Conservation (phyloP, 179 eudicot genomes). For the Dionaea muscipula region DNA sequence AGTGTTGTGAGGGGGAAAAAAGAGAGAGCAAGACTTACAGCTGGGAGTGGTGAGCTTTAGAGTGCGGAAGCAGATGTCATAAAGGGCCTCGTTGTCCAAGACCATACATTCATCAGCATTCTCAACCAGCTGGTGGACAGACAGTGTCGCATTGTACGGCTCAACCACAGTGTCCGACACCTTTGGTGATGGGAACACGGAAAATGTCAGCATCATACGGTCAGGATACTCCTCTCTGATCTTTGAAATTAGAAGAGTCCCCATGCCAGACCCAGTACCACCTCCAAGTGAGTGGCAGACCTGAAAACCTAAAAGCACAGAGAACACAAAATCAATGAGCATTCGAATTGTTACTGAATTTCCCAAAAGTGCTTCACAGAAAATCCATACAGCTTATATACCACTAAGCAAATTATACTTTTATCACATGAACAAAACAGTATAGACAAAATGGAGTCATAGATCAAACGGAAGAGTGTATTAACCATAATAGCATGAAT, state of each 20-base stretch:
- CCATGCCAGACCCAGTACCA: slow-evolving; percentile 40
- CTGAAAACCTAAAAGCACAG: slow-evolving; percentile 27
- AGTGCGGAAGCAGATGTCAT: slow-evolving; percentile 32
- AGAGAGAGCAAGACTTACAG: slow-evolving; percentile 12
- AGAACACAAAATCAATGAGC: not conserved
- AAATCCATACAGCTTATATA: too few relatives aligned
- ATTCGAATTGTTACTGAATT: not conserved
- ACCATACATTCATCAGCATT: slow-evolving; percentile 40
- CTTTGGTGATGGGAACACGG: slow-evolving; percentile 35
- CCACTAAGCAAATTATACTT: too few relatives aligned
- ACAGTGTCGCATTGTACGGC: slow-evolving; percentile 33
- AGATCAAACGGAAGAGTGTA: too few relatives aligned
- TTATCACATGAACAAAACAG: too few relatives aligned
- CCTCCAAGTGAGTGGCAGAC: slow-evolving; percentile 35
- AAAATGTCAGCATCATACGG: slow-evolving; percentile 34
- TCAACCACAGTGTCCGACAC: slow-evolving; percentile 36
- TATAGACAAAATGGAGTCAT: too few relatives aligned
- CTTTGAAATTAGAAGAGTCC: slow-evolving; percentile 30
- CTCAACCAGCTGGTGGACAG: slow-evolving; percentile 33
- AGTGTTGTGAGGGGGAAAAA: too few relatives aligned
- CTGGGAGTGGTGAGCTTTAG: slow-evolving; percentile 33
- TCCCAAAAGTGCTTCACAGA: too few relatives aligned
- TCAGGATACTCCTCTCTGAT: slow-evolving; percentile 35
- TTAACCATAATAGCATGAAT: too few relatives aligned
- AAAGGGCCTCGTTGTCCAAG: slow-evolving; percentile 32